Evolutionary conservation across 2,329 filamentous ascomycete genomes (phyloP).

Genomic region (Fusarium sp.): DNA sequence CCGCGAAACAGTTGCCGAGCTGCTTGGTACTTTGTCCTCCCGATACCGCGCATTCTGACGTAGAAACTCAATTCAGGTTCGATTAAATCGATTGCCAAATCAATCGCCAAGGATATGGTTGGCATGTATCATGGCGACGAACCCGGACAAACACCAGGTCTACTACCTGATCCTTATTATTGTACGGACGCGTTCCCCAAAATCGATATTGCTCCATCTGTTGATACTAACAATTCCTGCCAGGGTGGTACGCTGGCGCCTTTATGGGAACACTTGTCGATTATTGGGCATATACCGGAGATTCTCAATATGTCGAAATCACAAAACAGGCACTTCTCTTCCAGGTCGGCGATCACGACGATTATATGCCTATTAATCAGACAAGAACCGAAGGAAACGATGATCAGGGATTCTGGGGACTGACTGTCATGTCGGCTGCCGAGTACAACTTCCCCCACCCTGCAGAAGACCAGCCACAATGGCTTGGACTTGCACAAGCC

Average conservation of each 20-base stretch:
- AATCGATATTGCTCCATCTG: not conserved
- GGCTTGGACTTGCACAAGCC: conserved; percentile 77
- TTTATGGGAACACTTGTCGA: conserved; percentile 77
- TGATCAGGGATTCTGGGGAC: conserved; percentile 78
- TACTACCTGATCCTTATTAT: conserved; percentile 63
- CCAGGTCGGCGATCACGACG: conserved; percentile 75
- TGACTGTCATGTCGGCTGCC: conserved; percentile 74
- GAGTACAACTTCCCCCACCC: conserved; percentile 74
- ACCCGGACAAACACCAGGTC: conserved; percentile 59
- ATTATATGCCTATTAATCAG: conserved; percentile 82
- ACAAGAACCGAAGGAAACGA: conserved; percentile 75
- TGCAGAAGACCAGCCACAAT: conserved; percentile 63
- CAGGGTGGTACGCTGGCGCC: conserved; percentile 78
- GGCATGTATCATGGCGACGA: conserved; percentile 56
- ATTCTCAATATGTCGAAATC: conserved; percentile 74
- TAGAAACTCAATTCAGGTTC: conserved; percentile 51
- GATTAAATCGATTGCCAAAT: conserved; percentile 56
- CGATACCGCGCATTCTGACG: not conserved
- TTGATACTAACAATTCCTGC: not conserved
- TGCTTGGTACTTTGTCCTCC: not conserved
- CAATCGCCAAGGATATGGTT: conserved; percentile 60
- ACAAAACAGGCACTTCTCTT: conserved; percentile 73
- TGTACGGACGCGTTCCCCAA: conserved; percentile 50
- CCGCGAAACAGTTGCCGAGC: not conserved
- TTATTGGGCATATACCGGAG: conserved; percentile 85